A percentile compares a stretch with the other conserved stretches of the same genome.
Evolutionary conservation across 768 basidiomycete species (phyloP).

Genomic region (Termitomyces sp.): DNA sequence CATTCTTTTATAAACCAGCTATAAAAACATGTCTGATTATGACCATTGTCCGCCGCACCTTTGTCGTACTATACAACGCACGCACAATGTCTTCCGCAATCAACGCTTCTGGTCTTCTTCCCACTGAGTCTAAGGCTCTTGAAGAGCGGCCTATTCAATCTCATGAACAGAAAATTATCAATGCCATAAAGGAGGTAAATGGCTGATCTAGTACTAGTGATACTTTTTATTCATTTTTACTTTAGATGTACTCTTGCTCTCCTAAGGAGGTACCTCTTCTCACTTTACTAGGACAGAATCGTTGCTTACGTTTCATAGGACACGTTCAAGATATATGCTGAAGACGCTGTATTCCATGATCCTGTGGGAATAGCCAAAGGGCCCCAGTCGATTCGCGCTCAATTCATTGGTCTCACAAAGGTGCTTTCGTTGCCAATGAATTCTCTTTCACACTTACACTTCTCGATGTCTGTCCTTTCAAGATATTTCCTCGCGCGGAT

Average conservation of each 20-base stretch:
- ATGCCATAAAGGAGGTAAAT: background rate
- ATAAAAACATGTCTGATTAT: background rate
- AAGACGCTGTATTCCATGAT: conserved; percentile 2
- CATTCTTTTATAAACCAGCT: background rate
- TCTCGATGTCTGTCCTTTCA: background rate
- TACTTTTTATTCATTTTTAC: background rate
- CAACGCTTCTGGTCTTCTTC: background rate
- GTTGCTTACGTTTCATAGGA: background rate
- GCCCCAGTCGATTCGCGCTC: background rate
- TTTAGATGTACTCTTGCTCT: background rate
- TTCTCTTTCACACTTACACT: background rate
- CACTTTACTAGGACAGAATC: too few relatives aligned
- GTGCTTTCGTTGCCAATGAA: background rate
- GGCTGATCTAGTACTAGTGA: background rate
- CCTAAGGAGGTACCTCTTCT: background rate
- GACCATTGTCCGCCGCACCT: background rate
- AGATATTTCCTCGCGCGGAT: background rate
- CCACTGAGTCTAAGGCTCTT: background rate
- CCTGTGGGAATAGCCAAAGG: conserved; percentile 5
- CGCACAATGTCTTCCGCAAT: background rate
- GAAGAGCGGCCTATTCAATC: background rate
- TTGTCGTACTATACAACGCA: background rate
- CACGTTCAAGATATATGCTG: background rate
- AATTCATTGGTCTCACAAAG: conserved; percentile 1
- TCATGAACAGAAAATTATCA: background rate